Evolutionary conservation across 2,329 filamentous ascomycete genomes (phyloP).

Genomic region (Penicillium aurantiogriseum): DNA sequence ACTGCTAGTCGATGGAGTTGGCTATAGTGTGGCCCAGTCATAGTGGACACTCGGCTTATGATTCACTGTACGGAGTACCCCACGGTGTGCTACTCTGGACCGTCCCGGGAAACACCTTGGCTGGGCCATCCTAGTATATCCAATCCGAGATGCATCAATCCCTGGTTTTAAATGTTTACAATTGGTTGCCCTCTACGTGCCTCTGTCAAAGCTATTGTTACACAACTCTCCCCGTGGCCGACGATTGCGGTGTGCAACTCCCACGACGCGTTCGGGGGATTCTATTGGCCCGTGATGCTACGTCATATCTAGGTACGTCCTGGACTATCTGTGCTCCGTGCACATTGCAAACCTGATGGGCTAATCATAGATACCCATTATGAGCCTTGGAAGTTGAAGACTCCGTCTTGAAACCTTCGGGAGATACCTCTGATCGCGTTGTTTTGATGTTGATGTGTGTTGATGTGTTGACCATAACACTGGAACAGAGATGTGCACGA

Average conservation of each 20-base stretch:
- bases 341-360: conserved; percentile 6
- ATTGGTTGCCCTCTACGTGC: not conserved
- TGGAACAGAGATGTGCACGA: not conserved
- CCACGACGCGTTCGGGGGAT: not conserved
- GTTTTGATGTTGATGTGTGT: not conserved
- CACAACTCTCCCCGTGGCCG: not conserved
- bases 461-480: not conserved
- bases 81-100: conserved; percentile 20
- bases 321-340: conserved; percentile 6
- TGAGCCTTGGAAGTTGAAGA: not conserved
- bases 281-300: conserved; percentile 19
- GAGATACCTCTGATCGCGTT: not conserved
- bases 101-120: conserved; percentile 9
- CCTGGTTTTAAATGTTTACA: not conserved
- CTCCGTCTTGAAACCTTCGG: not conserved
- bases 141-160: conserved; percentile 2
- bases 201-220: not conserved
- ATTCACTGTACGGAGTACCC: conserved; percentile 12
- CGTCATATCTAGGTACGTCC: conserved; percentile 13
- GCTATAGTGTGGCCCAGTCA: conserved; percentile 8
- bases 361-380: not conserved
- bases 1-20: conserved; percentile 17
- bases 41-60: conserved; percentile 4
- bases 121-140: not conserved
- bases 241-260: conserved; percentile 1